Evolutionary conservation across 352 stramenopile genomes (phyloP), one percentile per base, ranked within the genome.

Genomic region (Globisporangium okanoganense): DNA sequence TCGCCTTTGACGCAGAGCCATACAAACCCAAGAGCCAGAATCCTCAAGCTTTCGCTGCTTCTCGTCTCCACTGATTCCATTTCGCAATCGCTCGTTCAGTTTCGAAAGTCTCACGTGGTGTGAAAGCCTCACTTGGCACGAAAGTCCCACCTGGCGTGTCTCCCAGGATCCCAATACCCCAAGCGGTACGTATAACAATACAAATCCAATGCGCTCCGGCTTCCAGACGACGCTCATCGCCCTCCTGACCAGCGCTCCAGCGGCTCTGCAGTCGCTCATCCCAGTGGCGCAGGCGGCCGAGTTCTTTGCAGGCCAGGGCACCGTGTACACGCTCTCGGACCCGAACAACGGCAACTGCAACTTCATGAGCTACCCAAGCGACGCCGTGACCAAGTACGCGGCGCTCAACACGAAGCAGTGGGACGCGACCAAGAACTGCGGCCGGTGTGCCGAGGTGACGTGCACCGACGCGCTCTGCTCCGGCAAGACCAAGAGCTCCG

Each of bases 391-490:
- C 47, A 84, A 87, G 47, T 87, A 90, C 51, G 78, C 81, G 1
- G 82, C 82, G n/a, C 63, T 92, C 53, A 92, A 90, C 66, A 67
- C 59, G 22, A 43, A 64, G 1, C 80, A 88, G 65, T 90, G 82
- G 74, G 67, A 85, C 53, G 62, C 62, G 13, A 70, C 61, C 18
- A 72, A 70, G 36, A 74, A 82, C 61, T 85, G 76, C 56, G 76
- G 76, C 1, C 72, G 72, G 5, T 86, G 77, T 33, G 77, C 71
- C 0, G 41, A 78, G 64, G 74, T 84, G 2, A 67, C 62, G 31
- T 92, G 79, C 56, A 74, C 70, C 9, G 82, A 91, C 62, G 41
- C 71, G 18, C 66, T 59, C 40, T 91, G 81, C 61, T 38, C 67
- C 3, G 67, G 65, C 49, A 56, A 38, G 29, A 41, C 27, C 24